Evolutionary conservation across 208 protist genomes (phyloP).

Genomic region (Vickermania spadyakhi): DNA sequence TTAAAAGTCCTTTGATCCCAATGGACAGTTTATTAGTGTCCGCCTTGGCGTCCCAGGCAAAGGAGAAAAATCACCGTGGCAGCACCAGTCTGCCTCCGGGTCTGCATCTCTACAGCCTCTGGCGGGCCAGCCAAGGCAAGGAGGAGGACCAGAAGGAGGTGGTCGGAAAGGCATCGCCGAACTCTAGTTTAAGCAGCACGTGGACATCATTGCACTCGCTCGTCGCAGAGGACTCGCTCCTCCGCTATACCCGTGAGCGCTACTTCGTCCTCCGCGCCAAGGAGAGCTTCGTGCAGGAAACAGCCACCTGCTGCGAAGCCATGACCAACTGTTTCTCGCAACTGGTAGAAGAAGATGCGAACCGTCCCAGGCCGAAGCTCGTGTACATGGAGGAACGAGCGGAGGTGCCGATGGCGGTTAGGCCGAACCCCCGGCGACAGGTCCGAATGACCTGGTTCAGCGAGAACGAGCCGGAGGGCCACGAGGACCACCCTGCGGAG

Average conservation of each 20-base stretch:
- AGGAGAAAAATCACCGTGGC: background rate
- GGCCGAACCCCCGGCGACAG: background rate
- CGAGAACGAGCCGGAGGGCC: too few species aligned
- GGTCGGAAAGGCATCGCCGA: background rate
- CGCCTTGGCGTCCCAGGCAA: background rate
- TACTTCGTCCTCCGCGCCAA: background rate
- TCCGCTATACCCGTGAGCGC: background rate
- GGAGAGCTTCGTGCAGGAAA: background rate
- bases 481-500: too few species aligned
- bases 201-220: background rate
- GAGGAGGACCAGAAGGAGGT: background rate
- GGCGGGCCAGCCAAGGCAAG: background rate
- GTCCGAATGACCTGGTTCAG: background rate
- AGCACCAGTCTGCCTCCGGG: background rate
- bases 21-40: background rate
- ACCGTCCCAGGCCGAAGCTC: background rate
- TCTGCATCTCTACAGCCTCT: background rate
- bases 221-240: background rate
- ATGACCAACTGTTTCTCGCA: background rate
- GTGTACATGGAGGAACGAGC: background rate
- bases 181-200: background rate
- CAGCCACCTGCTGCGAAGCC: background rate
- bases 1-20: too few species aligned
- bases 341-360: background rate
- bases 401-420: background rate